phyloP scores from a whole-genome alignment of 73 alveolate species.

The Tetrahymena thermophila region DNA sequence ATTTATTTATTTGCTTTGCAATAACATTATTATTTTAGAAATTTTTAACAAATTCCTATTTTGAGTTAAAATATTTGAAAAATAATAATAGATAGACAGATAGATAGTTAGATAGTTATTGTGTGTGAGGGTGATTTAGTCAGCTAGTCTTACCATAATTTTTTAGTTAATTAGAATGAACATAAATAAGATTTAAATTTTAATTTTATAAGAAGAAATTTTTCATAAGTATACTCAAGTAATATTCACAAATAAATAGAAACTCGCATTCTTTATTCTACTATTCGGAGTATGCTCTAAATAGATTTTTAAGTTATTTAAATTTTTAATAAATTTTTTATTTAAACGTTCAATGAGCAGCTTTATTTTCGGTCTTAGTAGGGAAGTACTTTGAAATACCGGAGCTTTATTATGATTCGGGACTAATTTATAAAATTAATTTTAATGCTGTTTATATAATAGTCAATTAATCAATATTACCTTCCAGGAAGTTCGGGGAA shows the following conservation, averaged over 20 bases:
- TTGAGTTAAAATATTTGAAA: no score
- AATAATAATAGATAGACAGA: no score
- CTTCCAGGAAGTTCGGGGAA: conserved; percentile 11
- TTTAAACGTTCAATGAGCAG: not conserved
- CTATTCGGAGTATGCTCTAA: not conserved
- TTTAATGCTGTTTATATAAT: not conserved
- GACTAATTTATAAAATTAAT: not conserved
- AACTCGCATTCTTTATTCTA: not conserved
- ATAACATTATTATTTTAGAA: no score
- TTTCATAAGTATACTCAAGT: not conserved
- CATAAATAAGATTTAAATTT: not conserved
- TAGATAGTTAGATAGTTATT: no score
- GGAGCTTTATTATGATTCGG: not conserved
- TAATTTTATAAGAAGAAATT: not conserved
- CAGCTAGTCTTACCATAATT: not conserved
- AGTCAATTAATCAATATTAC: not conserved
- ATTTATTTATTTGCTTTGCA: not conserved
- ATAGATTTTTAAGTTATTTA: not conserved
- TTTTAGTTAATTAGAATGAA: no score
- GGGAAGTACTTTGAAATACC: not conserved
- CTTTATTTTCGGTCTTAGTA: not conserved
- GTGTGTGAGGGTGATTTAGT: not conserved
- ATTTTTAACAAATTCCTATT: not conserved
- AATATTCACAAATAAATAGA: not conserved
- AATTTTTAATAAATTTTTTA: not conserved